A percentile compares a stretch with the other conserved stretches of the same genome.
Conservation (phyloP, 768 basidiomycete genomes). For the Tephrocybe rancida region DNA sequence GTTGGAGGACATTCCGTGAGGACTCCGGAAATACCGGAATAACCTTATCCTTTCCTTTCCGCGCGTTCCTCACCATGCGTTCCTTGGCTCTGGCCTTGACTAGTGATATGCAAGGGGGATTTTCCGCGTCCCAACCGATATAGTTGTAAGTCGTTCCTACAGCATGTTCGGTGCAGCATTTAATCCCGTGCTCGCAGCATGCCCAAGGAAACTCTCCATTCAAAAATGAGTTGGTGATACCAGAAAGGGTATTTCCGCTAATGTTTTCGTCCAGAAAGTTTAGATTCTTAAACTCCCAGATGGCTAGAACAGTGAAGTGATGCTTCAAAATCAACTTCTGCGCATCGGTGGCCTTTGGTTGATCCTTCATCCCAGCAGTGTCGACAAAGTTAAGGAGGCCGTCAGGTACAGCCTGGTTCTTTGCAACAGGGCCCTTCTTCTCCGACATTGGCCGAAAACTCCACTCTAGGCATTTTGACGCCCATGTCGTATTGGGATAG, state of each 20-base stretch:
- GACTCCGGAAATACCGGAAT: neutral
- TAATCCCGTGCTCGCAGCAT: neutral
- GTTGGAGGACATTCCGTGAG: conserved; percentile 1
- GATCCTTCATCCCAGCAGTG: neutral
- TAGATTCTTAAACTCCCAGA: conserved; percentile 7
- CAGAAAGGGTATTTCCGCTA: neutral
- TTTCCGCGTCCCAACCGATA: neutral
- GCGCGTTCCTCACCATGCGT: neutral
- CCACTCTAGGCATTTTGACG: neutral
- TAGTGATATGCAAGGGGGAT: neutral
- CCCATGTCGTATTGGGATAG: neutral
- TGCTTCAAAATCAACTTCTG: neutral
- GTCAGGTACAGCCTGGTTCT: neutral
- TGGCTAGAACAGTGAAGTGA: neutral
- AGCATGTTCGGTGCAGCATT: neutral
- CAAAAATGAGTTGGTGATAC: neutral
- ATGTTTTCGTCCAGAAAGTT: neutral
- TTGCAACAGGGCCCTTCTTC: neutral
- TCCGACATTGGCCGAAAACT: neutral
- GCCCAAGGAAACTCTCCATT: neutral
- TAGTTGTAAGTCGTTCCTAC: neutral
- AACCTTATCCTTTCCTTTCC: neutral
- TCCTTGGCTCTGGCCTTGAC: neutral
- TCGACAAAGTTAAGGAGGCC: neutral
- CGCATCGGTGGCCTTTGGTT: neutral